These are phyloP conservation scores for Eudorina sp. DNA, from an alignment of 139 green algal species.

Conservation along the genomic window DNA sequence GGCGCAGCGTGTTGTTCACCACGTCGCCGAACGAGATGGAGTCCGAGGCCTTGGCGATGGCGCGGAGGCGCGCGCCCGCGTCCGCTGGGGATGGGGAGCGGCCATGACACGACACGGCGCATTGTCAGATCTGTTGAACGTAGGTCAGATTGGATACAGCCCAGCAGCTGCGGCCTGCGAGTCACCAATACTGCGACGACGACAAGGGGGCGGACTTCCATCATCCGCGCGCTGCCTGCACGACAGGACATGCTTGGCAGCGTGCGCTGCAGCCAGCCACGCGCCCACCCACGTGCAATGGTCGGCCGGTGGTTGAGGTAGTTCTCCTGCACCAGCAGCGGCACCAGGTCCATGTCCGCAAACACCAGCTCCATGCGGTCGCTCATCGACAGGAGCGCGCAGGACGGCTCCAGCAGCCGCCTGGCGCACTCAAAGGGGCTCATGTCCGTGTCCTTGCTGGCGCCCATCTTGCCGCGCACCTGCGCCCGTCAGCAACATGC, in stretches of 20 bases:
- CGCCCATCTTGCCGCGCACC: slow-evolving; percentile 41
- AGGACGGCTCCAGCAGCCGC: slow-evolving; percentile 75
- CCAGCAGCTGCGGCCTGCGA: too few relatives aligned
- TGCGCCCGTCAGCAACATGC: too few relatives aligned
- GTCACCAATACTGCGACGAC: too few relatives aligned
- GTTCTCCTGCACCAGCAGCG: slow-evolving; percentile 91
- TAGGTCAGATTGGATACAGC: too few relatives aligned
- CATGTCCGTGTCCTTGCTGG: slow-evolving; percentile 91
- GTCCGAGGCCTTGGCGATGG: slow-evolving; percentile 91
- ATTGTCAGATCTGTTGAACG: too few relatives aligned
- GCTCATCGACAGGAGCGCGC: slow-evolving; percentile 42
- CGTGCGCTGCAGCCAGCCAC: neutral
- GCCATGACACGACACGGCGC: too few relatives aligned
- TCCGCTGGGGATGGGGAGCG: neutral
- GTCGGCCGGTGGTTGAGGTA: slow-evolving; percentile 94
- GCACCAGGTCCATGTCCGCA: slow-evolving; percentile 94
- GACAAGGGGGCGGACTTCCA: too few relatives aligned
- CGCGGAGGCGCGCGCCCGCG: slow-evolving; percentile 66
- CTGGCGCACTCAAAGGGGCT: slow-evolving; percentile 86
- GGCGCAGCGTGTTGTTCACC: slow-evolving; percentile 80
- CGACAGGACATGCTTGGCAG: too few relatives aligned
- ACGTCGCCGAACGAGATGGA: slow-evolving; percentile 88
- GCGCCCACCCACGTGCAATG: slow-evolving; percentile 54
- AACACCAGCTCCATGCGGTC: slow-evolving; percentile 91
- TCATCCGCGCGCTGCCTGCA: too few relatives aligned